Conservation (phyloP, 345 rosid genomes). For the Capsella bursapastoris region DNA sequence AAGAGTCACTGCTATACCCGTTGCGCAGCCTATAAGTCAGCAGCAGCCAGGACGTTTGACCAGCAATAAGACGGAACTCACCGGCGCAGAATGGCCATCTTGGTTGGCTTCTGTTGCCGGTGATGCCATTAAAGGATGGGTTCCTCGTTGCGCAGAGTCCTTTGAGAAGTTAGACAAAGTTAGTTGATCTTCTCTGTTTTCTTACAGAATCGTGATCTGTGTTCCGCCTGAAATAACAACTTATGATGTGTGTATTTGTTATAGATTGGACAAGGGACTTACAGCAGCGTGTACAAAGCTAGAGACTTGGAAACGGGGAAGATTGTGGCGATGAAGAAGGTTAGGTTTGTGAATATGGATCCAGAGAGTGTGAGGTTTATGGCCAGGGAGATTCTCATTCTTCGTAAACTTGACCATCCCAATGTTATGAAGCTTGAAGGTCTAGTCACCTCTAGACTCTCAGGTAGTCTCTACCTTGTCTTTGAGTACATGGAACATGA, state of each 20-base stretch:
- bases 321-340: slow-evolving; percentile 89
- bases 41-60: slow-evolving; percentile 19
- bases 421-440: slow-evolving; percentile 86
- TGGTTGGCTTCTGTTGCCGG: slow-evolving; percentile 48
- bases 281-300: slow-evolving; percentile 92
- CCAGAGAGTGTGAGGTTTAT: slow-evolving; percentile 86
- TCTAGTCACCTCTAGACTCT: slow-evolving; percentile 87
- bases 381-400: slow-evolving; percentile 84
- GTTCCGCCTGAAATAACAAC: neutral
- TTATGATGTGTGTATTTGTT: slow-evolving; percentile 19
- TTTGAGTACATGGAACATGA: slow-evolving; percentile 78
- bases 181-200: neutral
- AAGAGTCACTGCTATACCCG: slow-evolving; percentile 31
- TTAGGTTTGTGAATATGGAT: slow-evolving; percentile 82
- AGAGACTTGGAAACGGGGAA: slow-evolving; percentile 67
- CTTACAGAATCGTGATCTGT: neutral
- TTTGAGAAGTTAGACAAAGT: slow-evolving; percentile 47
- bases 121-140: slow-evolving; percentile 48
- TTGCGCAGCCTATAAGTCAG: slow-evolving; percentile 16
- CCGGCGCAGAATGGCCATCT: slow-evolving; percentile 41
- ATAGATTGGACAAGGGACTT: slow-evolving; percentile 90
- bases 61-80: slow-evolving; percentile 10
- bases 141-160: slow-evolving; percentile 44
- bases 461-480: slow-evolving; percentile 85
- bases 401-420: slow-evolving; percentile 81